Percentiles rank a stretch among this genome's conserved stretches.
Conservation (phyloP, 768 basidiomycete species). For the Lactifluus hygrophoroides region DNA sequence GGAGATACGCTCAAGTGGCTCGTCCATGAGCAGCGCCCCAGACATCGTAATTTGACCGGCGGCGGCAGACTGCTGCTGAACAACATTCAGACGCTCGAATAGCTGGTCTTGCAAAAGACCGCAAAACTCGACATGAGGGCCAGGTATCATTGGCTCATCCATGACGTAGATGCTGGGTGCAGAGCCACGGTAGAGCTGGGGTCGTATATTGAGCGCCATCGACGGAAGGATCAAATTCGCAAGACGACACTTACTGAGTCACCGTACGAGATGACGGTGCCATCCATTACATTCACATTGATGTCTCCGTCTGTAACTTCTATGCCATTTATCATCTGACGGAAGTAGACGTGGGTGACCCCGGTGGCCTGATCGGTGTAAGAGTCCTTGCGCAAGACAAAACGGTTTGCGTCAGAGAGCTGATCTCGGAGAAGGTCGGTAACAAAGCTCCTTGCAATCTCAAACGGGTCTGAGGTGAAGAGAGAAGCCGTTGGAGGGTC, state of each 20-base stretch:
- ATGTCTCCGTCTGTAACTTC: constrained; percentile 88
- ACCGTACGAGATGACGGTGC: constrained; percentile 7
- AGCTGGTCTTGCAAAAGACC: constrained; percentile 34
- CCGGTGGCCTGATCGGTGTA: constrained; percentile 82
- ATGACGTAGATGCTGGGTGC: constrained; percentile 32
- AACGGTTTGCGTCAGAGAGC: constrained; percentile 32
- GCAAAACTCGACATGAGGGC: constrained; percentile 49
- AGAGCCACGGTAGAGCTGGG: constrained; percentile 66
- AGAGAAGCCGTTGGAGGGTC: constrained; percentile 19
- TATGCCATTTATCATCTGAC: constrained; percentile 76
- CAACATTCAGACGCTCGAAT: constrained; percentile 25
- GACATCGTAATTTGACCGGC: constrained; percentile 29
- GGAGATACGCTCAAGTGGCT: constrained; percentile 30
- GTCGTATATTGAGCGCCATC: not conserved
- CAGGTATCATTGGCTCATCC: constrained; percentile 20
- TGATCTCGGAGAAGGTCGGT: constrained; percentile 37
- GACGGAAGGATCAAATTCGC: not conserved
- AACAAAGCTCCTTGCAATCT: too few relatives aligned
- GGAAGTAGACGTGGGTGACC: constrained; percentile 83
- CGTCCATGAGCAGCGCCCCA: constrained; percentile 25
- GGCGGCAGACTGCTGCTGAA: constrained; percentile 23
- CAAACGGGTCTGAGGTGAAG: constrained; percentile 35
- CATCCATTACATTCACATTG: constrained; percentile 72
- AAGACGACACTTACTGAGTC: constrained; percentile 8
- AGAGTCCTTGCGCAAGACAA: constrained; percentile 67